Evolutionary conservation across 2,329 filamentous ascomycete species (phyloP), one percentile per base, ranked within the genome.

Genomic region (Phaeosphaeriaceae sp.): DNA sequence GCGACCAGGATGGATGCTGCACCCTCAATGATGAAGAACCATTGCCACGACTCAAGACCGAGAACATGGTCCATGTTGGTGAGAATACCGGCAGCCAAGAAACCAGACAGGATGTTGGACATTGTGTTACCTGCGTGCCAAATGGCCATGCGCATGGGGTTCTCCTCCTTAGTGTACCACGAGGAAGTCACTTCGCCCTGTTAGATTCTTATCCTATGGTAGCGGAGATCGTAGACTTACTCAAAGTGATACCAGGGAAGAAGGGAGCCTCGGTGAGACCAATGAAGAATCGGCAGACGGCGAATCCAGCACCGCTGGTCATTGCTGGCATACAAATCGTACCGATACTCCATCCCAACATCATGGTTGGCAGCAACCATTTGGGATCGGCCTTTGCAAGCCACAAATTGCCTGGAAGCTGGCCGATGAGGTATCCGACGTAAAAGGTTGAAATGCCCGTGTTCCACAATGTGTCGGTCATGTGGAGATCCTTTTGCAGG

Each of bases 11-110:
- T 75, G 0, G 85, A 87, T 1, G 80, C 81, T 2, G 86, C 80
- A 1, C 86, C 86, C 66, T 88, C 86, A 80, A 81, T 78, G 60
- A 81, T 75, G 64, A 83, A 80, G 48, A 83, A 79, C 81, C 80
- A 83, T n/a, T 81, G 76, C 81, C 65, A 69, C 0, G 65, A 51
- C 15, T 63, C 69, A 25, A 81, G 70, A 15, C 76, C 76, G 13
- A 69, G 59, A 22, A 76, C 67, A 13, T 76, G 73, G 11, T 81
- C 76, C 75, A 83, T 80, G 58, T 78, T 79, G 36, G 76, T 76
- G 9, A 83, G 70, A 20, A 83, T 79, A 7, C 77, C 81, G 10
- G 79, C 80, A 20, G 80, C 79, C 24, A 83, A 71, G 33, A 83
- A 76, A 3, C 79, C 79, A 0, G 80, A 81, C 53, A 82, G 72